A percentile compares a stretch with the other conserved stretches of the same genome.
Evolutionary conservation across 306 rosid genomes (phyloP).

Genomic region (Trifolium fragiferum): DNA sequence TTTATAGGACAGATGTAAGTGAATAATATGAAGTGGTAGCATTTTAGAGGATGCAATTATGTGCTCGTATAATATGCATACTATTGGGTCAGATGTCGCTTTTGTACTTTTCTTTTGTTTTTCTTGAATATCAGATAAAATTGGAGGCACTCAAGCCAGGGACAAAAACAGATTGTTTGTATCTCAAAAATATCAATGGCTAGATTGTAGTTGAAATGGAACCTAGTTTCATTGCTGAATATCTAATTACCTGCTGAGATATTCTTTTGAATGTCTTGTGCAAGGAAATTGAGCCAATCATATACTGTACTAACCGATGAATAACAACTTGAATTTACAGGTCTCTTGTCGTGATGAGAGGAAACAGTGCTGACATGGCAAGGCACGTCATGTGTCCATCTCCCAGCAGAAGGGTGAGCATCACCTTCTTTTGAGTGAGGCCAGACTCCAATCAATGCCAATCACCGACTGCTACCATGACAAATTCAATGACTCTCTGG

Average conservation of each 20-base stretch:
- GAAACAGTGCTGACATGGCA: slow-evolving; percentile 97
- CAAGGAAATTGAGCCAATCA: slow-evolving; percentile 22
- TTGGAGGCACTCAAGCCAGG: slow-evolving; percentile 32
- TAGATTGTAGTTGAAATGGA: slow-evolving; percentile 33
- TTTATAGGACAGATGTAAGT: slow-evolving; percentile 49
- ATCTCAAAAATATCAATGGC: slow-evolving; percentile 28
- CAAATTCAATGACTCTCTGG: slow-evolving; percentile 67
- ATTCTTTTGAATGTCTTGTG: slow-evolving; percentile 13
- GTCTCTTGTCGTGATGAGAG: slow-evolving; percentile 94
- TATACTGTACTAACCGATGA: not conserved
- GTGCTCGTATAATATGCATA: slow-evolving; percentile 21
- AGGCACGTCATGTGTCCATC: slow-evolving; percentile 98
- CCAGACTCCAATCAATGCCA: slow-evolving; percentile 73
- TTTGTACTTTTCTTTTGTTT: slow-evolving; percentile 23
- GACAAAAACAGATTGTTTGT: slow-evolving; percentile 26
- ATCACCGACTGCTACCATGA: slow-evolving; percentile 56
- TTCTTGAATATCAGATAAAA: slow-evolving; percentile 29
- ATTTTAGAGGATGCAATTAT: slow-evolving; percentile 47
- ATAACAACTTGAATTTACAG: slow-evolving; percentile 49
- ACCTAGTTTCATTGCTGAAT: slow-evolving; percentile 30
- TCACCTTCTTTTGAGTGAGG: slow-evolving; percentile 79
- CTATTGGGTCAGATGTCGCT: slow-evolving; percentile 38
- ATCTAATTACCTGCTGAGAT: slow-evolving; percentile 15
- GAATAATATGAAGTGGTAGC: slow-evolving; percentile 44
- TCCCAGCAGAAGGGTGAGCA: slow-evolving; percentile 74